Conservation (phyloP, 768 basidiomycete genomes). For the Naganishia vishniacii region DNA sequence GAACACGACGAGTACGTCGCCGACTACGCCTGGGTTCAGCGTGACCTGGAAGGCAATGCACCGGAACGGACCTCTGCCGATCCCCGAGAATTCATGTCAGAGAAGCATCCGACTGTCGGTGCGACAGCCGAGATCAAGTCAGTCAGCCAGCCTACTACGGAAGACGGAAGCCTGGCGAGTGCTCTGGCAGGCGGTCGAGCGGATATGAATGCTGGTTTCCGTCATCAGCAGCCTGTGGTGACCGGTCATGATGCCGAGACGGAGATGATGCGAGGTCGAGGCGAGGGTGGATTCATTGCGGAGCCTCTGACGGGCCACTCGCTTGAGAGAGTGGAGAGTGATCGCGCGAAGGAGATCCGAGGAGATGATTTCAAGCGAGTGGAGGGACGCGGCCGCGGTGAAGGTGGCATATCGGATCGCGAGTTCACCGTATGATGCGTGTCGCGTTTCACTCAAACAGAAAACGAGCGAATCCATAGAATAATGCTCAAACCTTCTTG, state of each 20-base stretch:
- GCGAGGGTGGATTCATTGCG: constrained; percentile 12
- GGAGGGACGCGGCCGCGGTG: constrained; percentile 23
- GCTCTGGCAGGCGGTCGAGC: neutral
- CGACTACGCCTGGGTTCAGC: constrained; percentile 45
- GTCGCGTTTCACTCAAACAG: too few species aligned
- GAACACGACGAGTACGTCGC: constrained; percentile 46
- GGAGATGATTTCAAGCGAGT: constrained; percentile 21
- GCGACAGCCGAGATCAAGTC: constrained; percentile 18
- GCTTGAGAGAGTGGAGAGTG: constrained; percentile 20
- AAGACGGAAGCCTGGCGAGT: constrained; percentile 13
- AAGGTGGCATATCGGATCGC: constrained; percentile 22
- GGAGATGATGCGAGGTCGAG: constrained; percentile 20
- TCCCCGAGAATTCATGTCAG: constrained; percentile 16
- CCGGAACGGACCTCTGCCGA: constrained; percentile 15
- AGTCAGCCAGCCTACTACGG: constrained; percentile 8
- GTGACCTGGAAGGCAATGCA: constrained; percentile 44
- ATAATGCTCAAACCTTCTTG: neutral
- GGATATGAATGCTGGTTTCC: neutral
- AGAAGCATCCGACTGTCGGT: neutral
- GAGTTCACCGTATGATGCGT: neutral
- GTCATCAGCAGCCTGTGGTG: neutral
- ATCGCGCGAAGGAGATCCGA: constrained; percentile 1
- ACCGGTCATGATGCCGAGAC: neutral
- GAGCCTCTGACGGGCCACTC: neutral
- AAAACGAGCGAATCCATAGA: neutral